phyloP scores from a whole-genome alignment of 805 yeast genomes.

The Wickerhamiella sergipiensis region DNA sequence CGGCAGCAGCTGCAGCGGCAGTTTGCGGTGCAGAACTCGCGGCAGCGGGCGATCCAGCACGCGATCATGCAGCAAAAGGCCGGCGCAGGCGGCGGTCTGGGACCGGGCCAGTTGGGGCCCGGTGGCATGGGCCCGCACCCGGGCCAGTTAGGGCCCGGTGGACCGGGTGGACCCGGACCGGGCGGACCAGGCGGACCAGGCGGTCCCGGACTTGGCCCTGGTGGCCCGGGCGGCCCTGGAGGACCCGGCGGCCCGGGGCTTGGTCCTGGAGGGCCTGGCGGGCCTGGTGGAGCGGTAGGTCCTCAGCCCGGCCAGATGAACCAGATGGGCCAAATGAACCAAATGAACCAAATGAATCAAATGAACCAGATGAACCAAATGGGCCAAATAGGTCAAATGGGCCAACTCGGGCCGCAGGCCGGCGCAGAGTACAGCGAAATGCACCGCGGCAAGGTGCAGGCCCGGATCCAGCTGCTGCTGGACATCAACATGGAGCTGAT shows the following conservation, averaged over 20 bases:
- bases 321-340: no score
- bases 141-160: neutral
- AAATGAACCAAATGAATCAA: no score
- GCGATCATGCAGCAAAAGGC: neutral
- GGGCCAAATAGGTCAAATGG: neutral
- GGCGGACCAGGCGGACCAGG: no score
- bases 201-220: no score
- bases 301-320: no score
- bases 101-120: neutral
- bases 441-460: neutral
- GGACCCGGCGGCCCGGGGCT: neutral
- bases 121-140: neutral
- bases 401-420: neutral
- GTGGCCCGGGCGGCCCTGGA: neutral
- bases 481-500: slow-evolving; percentile 15
- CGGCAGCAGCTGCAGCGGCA: neutral
- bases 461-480: slow-evolving; percentile 10
- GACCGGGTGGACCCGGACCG: neutral
- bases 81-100: neutral
- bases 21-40: neutral
- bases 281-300: no score
- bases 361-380: no score
- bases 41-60: neutral
- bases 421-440: neutral
- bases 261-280: no score